A percentile compares a stretch with the other conserved stretches of the same genome.
These are phyloP conservation scores for Amylocarpus encephaloides DNA, from an alignment of 2,329 filamentous ascomycete species.

Conservation along the genomic window DNA sequence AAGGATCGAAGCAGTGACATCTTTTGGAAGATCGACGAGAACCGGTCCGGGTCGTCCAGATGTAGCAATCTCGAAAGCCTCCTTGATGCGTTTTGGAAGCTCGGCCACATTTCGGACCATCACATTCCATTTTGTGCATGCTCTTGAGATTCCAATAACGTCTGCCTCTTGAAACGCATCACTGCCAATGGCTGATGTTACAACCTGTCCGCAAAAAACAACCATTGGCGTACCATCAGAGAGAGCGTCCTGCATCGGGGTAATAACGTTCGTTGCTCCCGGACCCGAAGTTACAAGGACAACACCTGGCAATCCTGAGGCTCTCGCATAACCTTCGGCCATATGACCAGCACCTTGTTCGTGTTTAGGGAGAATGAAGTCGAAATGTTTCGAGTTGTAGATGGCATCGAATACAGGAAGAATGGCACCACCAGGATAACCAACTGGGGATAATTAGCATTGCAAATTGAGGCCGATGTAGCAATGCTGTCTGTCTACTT, in stretches of 20 bases:
- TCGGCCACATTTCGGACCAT: slow-evolving; percentile 97
- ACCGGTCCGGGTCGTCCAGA: slow-evolving; percentile 91
- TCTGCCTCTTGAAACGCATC: slow-evolving; percentile 98
- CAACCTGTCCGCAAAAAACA: slow-evolving; percentile 91
- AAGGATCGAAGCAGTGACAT: slow-evolving; percentile 82
- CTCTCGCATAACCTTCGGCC: slow-evolving; percentile 94
- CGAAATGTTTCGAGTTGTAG: slow-evolving; percentile 94
- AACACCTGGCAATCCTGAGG: slow-evolving; percentile 88
- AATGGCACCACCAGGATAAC: slow-evolving; percentile 92
- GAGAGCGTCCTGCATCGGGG: slow-evolving; percentile 91
- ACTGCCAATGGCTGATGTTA: slow-evolving; percentile 82
- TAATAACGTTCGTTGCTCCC: slow-evolving; percentile 93
- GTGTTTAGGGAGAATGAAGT: slow-evolving; percentile 91
- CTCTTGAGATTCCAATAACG: slow-evolving; percentile 84
- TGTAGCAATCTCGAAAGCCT: slow-evolving; percentile 96
- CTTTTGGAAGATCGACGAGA: slow-evolving; percentile 92
- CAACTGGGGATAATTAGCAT: slow-evolving; percentile 45
- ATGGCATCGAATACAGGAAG: slow-evolving; percentile 98
- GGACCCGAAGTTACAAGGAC: slow-evolving; percentile 95
- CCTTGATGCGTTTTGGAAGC: slow-evolving; percentile 87
- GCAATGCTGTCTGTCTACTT: slow-evolving; percentile 37
- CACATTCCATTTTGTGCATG: slow-evolving; percentile 98
- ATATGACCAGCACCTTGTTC: slow-evolving; percentile 98
- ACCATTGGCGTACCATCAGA: slow-evolving; percentile 95
- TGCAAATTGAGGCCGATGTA: background rate